A percentile compares a stretch with the other conserved stretches of the same genome.
phyloP scores from a whole-genome alignment of 2,329 filamentous ascomycete species.

The Colletotrichum sp. region DNA sequence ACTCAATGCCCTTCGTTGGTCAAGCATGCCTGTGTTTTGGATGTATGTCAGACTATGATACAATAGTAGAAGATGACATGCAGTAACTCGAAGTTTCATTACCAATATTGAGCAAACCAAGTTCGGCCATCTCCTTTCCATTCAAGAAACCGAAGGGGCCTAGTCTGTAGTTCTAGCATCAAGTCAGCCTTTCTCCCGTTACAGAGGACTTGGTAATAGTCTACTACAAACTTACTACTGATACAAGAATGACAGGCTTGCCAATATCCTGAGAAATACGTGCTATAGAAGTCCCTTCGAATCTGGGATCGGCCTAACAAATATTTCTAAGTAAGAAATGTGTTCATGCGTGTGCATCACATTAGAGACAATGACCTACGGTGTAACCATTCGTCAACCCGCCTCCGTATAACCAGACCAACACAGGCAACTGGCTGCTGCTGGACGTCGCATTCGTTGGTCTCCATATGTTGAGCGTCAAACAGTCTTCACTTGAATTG shows the following conservation, averaged over 20 bases:
- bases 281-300: neutral
- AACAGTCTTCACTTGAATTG: constrained; percentile 32
- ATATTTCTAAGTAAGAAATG: accelerated
- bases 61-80: accelerated
- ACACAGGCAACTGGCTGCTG: constrained; percentile 55
- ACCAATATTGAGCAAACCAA: constrained; percentile 37
- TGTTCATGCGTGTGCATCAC: neutral
- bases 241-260: neutral
- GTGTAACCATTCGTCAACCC: constrained; percentile 17
- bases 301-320: neutral
- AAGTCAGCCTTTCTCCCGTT: too few species aligned
- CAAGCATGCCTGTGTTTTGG: neutral
- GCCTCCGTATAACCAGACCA: constrained; percentile 62
- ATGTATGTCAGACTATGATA: neutral
- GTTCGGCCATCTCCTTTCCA: constrained; percentile 9
- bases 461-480: constrained; percentile 31
- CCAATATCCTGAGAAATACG: neutral
- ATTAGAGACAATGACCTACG: neutral
- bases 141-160: constrained; percentile 20
- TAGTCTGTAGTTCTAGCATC: constrained; percentile 24
- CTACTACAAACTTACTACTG: neutral
- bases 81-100: neutral
- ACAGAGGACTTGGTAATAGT: neutral
- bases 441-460: constrained; percentile 26
- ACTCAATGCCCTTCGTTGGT: constrained; percentile 12